A percentile compares a stretch with the other conserved stretches of the same genome.
Conservation (phyloP, 2,329 filamentous ascomycete genomes). For the Pezicula neosporulosa region DNA sequence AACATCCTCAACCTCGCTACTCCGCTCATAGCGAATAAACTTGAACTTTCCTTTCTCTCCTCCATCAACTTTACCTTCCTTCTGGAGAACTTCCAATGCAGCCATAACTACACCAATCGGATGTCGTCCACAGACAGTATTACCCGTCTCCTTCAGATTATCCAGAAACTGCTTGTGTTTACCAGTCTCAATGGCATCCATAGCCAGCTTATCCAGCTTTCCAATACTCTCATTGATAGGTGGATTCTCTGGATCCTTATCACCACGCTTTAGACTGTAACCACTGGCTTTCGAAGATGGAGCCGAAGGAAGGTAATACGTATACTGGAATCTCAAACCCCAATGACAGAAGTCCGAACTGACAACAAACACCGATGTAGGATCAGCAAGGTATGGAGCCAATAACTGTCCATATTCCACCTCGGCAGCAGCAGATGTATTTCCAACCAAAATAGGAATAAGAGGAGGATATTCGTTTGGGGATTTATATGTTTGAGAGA, state of each 20-base stretch:
- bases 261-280: conserved; percentile 25
- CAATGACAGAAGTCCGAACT: conserved; percentile 98
- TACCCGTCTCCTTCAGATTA: conserved; percentile 68
- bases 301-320: conserved; percentile 63
- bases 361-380: conserved; percentile 77
- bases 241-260: conserved; percentile 34
- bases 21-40: conserved; percentile 85
- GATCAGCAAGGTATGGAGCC: conserved; percentile 72
- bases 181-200: conserved; percentile 80
- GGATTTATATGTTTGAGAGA: conserved; percentile 46
- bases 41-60: conserved; percentile 45
- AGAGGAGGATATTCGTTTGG: conserved; percentile 64
- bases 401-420: conserved; percentile 66
- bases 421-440: conserved; percentile 64
- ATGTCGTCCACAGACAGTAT: conserved; percentile 92
- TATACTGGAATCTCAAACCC: conserved; percentile 82
- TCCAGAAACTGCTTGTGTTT: conserved; percentile 66
- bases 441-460: conserved; percentile 83
- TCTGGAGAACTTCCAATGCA: conserved; percentile 63
- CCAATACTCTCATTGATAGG: conserved; percentile 84
- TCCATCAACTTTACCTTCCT: conserved; percentile 32
- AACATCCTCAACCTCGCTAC: conserved; percentile 65
- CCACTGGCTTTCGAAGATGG: conserved; percentile 30
- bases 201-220: conserved; percentile 74
- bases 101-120: conserved; percentile 94